Evolutionary conservation across 2,329 filamentous ascomycete genomes (phyloP), one percentile per base, ranked within the genome.

Genomic region (Fonsecaea monophora): DNA sequence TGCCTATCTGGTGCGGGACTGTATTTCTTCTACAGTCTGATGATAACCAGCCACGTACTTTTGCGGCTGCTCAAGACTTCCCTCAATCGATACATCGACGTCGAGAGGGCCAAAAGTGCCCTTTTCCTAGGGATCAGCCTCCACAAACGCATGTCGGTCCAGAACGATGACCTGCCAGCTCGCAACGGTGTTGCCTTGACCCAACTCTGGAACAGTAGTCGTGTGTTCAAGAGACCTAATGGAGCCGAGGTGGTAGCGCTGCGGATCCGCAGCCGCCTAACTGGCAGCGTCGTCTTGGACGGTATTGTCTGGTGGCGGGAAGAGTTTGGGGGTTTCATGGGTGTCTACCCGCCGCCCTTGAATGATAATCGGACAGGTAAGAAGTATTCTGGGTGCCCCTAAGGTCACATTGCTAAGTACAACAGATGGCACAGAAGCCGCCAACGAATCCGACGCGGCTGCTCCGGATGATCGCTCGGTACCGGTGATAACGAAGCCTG

Each of bases 281-380:
- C 74, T 0, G 71, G 79, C 6, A 78, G 78, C 62, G 73, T 75
- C 8, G 72, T 80, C 4, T 69, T 81, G 18, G 80, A 81, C 68
- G 70, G 75, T 10, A 73, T 80, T 25, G 79, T 78, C 74, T 81
- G 79, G 79, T 81, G 78, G 78, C 75, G 79, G 6, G 79, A 81
- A 55, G 79, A 81, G 60, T 78, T 76, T 60, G 78, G 68, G 21
- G 60, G 60, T 1, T 60, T 62, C 12, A 66, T 65, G 61, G 68
- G 68, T 4, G 53, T 70, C 18, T 70, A 69, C 32, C 66, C 67
- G 15, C 66, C 68, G 6, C 68, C 68, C 10, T 57, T 70, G 12
- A 32, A 21, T n/a, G 65, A 70, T 18, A 40, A 38, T 53, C 65
- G 56, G 15, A 66, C 53, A 50, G 60, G 68, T 69, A 61, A 54